Conservation (phyloP, 179 eudicot species). For the Corrigiola litoralis region DNA sequence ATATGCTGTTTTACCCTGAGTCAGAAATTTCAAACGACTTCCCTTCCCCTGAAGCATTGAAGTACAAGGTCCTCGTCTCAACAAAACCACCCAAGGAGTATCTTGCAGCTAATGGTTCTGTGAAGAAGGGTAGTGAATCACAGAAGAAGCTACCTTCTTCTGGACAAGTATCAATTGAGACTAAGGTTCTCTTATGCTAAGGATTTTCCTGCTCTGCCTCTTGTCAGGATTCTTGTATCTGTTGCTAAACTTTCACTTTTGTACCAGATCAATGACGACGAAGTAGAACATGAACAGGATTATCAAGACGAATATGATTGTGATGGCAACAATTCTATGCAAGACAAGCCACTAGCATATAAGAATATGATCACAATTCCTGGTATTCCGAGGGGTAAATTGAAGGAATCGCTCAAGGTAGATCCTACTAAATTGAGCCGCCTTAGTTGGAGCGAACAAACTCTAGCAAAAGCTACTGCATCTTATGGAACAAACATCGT, state of each 20-base stretch:
- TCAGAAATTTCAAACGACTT: conserved; percentile 40
- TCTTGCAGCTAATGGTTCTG: conserved; percentile 34
- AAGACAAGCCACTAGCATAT: conserved; percentile 42
- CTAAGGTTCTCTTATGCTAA: neutral
- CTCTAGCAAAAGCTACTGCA: conserved; percentile 60
- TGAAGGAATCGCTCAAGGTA: conserved; percentile 59
- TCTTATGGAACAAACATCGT: conserved; percentile 53
- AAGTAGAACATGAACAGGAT: neutral
- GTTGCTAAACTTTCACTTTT: neutral
- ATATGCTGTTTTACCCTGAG: conserved; percentile 63
- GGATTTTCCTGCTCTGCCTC: neutral
- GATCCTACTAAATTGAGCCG: conserved; percentile 65
- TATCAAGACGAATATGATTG: conserved; percentile 17
- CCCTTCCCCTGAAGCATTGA: conserved; percentile 79
- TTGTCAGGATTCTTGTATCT: neutral
- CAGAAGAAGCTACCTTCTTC: conserved; percentile 1
- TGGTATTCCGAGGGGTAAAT: conserved; percentile 57
- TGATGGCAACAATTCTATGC: conserved; percentile 16
- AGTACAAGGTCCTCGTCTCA: conserved; percentile 57
- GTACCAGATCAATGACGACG: neutral
- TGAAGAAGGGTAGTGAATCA: conserved; percentile 20
- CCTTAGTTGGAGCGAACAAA: conserved; percentile 82
- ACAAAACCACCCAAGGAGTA: conserved; percentile 93
- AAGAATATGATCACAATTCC: conserved; percentile 65
- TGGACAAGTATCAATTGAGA: neutral